Base-by-base conservation (phyloP, 2,329 filamentous ascomycete species). In the Endoconidiophora laricicola region DNA sequence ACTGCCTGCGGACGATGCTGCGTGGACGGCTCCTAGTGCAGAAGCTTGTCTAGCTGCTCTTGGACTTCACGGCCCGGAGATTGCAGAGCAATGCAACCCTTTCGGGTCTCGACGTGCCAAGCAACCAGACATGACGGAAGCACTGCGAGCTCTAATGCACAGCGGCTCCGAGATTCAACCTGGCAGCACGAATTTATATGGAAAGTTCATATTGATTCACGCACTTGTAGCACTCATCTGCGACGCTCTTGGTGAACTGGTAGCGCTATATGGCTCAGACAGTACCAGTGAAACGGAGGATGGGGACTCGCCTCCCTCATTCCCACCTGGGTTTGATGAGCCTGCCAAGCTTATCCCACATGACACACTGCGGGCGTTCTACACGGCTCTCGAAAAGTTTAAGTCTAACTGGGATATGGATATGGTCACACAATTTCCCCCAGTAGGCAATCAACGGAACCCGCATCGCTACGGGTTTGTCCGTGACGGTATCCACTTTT, bases 191-290 rank as follows among this genome's bases (percentile, higher is more conserved):
- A 86, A 86, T 57, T 66, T 81, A 2, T 83, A 79, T 58, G 79
- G 78, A 36, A 86, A 86, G 58, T 86, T 86, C 57, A 73, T 86
- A 50, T 63, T 86, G 44, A 76, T 86, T 6, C 82, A 86, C 58
- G 76, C 74, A 10, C 66, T 87, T 48, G 70, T 83, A 50, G 69
- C 76, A 4, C 70, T 83, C 55, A 74, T 86, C 55, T 63, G 64
- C 48, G 62, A 63, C 33, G 66, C 64, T 9, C 66, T 68, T 51
- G 56, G 65, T 2, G 66, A 67, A 41, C 69, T 67, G 4, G 66
- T 76, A 45, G 61, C 67, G 24, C 61, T 63, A 46, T 59, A 60
- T 3, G 65, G 65, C 48, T n/a, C 44, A 6, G 48, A 37, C 2
- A 41, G 42, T 14, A 33, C 16, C 6, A 33, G 29, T 22, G 66